A percentile compares a stretch with the other conserved stretches of the same genome.
Conservation (phyloP, 495 filamentous ascomycete genomes). For the Glarea lozoyensis region DNA sequence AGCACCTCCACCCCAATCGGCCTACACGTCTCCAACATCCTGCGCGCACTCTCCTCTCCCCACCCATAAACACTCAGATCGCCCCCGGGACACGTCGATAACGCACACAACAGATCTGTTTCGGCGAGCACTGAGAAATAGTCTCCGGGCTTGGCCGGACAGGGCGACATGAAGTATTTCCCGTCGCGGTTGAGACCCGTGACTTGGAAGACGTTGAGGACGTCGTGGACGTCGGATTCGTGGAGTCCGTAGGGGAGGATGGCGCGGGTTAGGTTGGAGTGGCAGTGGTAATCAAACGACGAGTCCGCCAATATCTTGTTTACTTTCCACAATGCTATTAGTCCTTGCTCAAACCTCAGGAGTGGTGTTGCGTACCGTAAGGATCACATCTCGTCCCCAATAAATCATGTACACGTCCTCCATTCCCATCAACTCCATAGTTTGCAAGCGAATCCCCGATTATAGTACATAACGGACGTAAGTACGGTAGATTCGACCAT, state of each 20-base stretch:
- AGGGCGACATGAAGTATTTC: conserved; percentile 67
- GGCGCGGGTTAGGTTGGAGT: conserved; percentile 69
- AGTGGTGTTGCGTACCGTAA: conserved; percentile 18
- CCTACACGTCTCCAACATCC: conserved; percentile 66
- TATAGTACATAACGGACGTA: conserved; percentile 66
- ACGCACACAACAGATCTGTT: conserved; percentile 61
- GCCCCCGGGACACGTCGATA: conserved; percentile 52
- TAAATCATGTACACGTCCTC: conserved; percentile 60
- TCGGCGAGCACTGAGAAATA: conserved; percentile 75
- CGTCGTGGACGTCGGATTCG: conserved; percentile 71
- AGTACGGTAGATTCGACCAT: conserved; percentile 68
- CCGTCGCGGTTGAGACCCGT: conserved; percentile 64
- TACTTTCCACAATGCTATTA: no score
- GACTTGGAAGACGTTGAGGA: conserved; percentile 75
- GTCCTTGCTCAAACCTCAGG: no score
- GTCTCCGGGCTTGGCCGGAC: conserved; percentile 55
- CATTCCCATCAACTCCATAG: conserved; percentile 42
- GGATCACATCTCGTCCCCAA: conserved; percentile 48
- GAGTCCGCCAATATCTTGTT: no score
- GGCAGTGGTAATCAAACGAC: conserved; percentile 69
- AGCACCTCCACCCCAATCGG: conserved; percentile 65
- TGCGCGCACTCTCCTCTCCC: conserved; percentile 51
- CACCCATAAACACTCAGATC: conserved; percentile 73
- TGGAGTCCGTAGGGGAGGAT: conserved; percentile 56
- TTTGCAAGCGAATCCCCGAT: conserved; percentile 56